Conservation (phyloP, 495 filamentous ascomycete genomes). For the Aspergillus conjunctus region DNA sequence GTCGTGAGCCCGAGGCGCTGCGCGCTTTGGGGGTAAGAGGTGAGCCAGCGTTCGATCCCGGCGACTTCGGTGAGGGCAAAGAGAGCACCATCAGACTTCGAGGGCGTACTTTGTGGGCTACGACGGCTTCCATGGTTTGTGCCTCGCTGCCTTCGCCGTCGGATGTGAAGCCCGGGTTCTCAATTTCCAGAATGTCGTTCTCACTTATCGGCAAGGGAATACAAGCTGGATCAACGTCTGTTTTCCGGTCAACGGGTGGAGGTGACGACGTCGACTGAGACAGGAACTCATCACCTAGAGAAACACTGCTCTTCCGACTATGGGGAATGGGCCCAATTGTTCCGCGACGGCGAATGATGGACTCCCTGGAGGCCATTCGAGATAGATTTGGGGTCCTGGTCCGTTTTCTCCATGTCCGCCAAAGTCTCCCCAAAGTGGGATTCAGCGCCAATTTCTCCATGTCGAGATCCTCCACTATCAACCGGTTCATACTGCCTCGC, state of each 20-base stretch:
- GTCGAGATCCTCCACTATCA: slow-evolving; percentile 86
- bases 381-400: slow-evolving; percentile 49
- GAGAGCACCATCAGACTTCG: slow-evolving; percentile 63
- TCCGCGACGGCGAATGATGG: slow-evolving; percentile 44
- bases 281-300: slow-evolving; percentile 38
- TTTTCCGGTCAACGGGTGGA: slow-evolving; percentile 20
- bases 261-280: slow-evolving; percentile 14
- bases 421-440: slow-evolving; percentile 81
- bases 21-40: slow-evolving; percentile 31
- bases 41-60: slow-evolving; percentile 34
- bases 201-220: slow-evolving; percentile 68
- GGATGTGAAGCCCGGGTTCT: slow-evolving; percentile 62
- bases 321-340: slow-evolving; percentile 23
- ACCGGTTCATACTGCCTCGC: slow-evolving; percentile 53
- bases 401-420: slow-evolving; percentile 94
- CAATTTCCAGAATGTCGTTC: slow-evolving; percentile 74
- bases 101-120: slow-evolving; percentile 56
- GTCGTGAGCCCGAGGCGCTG: slow-evolving; percentile 28
- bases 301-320: slow-evolving; percentile 45
- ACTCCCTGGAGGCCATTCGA: slow-evolving; percentile 47
- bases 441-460: slow-evolving; percentile 92
- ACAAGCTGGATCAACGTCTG: slow-evolving; percentile 48
- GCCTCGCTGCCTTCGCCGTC: slow-evolving; percentile 60
- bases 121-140: slow-evolving; percentile 51
- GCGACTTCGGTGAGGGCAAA: slow-evolving; percentile 40